Base-by-base conservation (phyloP, 257 asterid genomes). In the Solanum corneliomulleri region DNA sequence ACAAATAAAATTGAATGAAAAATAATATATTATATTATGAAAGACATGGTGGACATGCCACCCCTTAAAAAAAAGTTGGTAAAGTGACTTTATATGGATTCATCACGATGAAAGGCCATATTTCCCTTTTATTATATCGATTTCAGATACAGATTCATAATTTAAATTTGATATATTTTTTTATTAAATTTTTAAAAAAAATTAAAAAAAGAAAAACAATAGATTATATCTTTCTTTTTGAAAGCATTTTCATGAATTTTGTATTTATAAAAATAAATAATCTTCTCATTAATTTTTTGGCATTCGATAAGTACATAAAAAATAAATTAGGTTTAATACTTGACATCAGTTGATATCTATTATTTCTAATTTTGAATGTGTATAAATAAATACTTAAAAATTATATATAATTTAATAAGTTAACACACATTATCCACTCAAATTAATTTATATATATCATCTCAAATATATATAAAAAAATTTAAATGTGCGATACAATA, bases 11-110 rank as follows among this genome's bases (percentile, higher is more conserved):
- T 9, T 74, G 31, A 37, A 37, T 84, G 87, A 8, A 3, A 3
- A 21, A 82, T 72, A 71, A 6, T 70, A 23, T n/a, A 23, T 14
- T 45, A 2, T 8, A 78, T 45, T 10, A 78, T 45, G 2, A 45
- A 37, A 45, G 66, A 60, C 42, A 31, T 74, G 82, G 69, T 85
- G 85, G 88, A 83, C 88, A 80, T 86, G 88, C 25, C 66, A 58
- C 12, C 66, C 84, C 76, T 78, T 33, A 87, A 81, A 37, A 80
- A 47, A 18, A 56, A 56, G n/a, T 18, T 56, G 11, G 11, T 18
- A 6, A 18, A 56, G 64, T 56, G 35, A 23, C 56, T 75, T 18
- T 2, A 41, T 76, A 41, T 76, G 23, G 29, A 23, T 76, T 41
- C 45, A 74, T 21, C 52, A 74, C 52, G 11, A 74, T 21, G 21